phyloP scores from a whole-genome alignment of 257 asterid genomes.

The Capsicum chinense region DNA sequence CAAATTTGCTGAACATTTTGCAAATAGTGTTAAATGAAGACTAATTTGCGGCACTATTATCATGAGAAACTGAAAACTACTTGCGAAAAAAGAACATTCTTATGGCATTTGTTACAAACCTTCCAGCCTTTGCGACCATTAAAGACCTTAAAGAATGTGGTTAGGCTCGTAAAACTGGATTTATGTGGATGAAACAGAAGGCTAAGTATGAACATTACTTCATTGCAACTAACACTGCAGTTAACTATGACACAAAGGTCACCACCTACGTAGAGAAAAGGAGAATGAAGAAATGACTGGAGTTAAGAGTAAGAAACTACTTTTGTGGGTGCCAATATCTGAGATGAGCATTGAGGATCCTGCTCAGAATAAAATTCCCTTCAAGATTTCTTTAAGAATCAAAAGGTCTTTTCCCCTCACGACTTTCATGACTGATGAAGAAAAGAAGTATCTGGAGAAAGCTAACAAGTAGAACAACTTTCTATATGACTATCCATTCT shows the following conservation, averaged over 20 bases:
- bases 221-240: conserved; percentile 55
- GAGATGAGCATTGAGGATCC: conserved; percentile 81
- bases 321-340: conserved; percentile 91
- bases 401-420: conserved; percentile 79
- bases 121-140: conserved; percentile 6
- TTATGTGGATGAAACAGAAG: conserved; percentile 93
- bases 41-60: too few species aligned
- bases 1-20: too few species aligned
- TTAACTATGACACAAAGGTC: conserved; percentile 76
- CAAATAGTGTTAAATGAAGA: too few species aligned
- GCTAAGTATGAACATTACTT: conserved; percentile 80
- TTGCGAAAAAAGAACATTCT: too few species aligned
- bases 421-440: conserved; percentile 80
- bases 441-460: conserved; percentile 50
- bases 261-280: conserved; percentile 81
- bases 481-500: neutral
- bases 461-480: conserved; percentile 24
- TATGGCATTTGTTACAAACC: too few species aligned
- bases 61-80: too few species aligned
- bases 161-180: conserved; percentile 75
- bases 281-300: conserved; percentile 96
- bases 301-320: conserved; percentile 78
- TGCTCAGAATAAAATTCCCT: conserved; percentile 53
- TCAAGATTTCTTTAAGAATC: conserved; percentile 90
- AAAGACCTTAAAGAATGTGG: conserved; percentile 94